These are phyloP conservation scores for Chaetomium tenue DNA, from an alignment of 495 filamentous ascomycete genomes.

Conservation along the genomic window DNA sequence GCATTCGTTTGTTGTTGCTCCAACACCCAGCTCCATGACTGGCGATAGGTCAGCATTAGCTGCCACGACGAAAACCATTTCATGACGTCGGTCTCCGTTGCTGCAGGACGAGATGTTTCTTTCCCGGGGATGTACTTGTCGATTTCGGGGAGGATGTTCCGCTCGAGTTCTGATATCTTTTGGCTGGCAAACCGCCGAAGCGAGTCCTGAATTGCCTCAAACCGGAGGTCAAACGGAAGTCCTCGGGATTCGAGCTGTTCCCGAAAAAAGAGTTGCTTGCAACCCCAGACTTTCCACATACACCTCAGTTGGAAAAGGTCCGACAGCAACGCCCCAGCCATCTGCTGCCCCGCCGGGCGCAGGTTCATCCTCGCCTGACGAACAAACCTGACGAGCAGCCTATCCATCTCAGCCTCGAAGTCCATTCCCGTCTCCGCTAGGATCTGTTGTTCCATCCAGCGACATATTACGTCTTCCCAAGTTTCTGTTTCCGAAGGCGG, in stretches of 20 bases:
- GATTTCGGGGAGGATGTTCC: conserved; percentile 20
- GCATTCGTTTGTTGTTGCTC: conserved; percentile 19
- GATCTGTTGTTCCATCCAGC: conserved; percentile 24
- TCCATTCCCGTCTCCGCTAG: background rate
- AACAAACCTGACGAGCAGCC: conserved; percentile 23
- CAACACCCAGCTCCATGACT: conserved; percentile 20
- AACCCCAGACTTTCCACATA: conserved; percentile 33
- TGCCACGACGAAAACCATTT: conserved; percentile 33
- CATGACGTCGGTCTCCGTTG: conserved; percentile 14
- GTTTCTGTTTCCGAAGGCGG: background rate
- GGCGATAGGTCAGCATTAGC: conserved; percentile 31
- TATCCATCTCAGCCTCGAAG: conserved; percentile 27
- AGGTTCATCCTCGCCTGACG: background rate
- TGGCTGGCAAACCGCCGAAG: conserved; percentile 25
- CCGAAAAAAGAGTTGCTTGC: conserved; percentile 21
- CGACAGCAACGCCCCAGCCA: conserved; percentile 11
- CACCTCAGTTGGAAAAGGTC: conserved; percentile 28
- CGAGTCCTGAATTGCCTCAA: conserved; percentile 21
- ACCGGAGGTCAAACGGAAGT: background rate
- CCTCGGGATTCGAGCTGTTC: background rate
- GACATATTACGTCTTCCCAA: conserved; percentile 1
- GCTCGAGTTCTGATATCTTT: conserved; percentile 29
- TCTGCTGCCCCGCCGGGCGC: background rate
- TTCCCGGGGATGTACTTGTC: conserved; percentile 14
- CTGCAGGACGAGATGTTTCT: background rate